Evolutionary conservation across 1,284 basidiomycete genomes (phyloP).

Genomic region (Hemileia vastatrix): DNA sequence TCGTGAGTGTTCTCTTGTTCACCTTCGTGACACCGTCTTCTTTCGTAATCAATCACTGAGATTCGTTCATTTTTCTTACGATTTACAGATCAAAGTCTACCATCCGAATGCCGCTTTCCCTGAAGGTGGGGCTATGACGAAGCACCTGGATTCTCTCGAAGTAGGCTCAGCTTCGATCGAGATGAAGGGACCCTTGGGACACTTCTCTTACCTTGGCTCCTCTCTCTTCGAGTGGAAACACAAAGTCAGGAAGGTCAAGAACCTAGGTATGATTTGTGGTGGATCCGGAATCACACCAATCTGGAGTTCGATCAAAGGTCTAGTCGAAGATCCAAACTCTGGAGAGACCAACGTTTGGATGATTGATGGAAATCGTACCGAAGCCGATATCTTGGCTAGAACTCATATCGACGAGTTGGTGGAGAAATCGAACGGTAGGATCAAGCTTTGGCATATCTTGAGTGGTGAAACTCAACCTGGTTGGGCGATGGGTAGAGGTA

Average conservation of each 20-base stretch:
- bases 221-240: constrained; percentile 48
- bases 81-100: constrained; percentile 56
- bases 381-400: constrained; percentile 51
- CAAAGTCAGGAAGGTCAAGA: constrained; percentile 44
- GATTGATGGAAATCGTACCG: constrained; percentile 52
- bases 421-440: constrained; percentile 41
- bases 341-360: constrained; percentile 50
- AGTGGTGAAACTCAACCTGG: constrained; percentile 38
- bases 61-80: background rate
- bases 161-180: constrained; percentile 54
- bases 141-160: constrained; percentile 50
- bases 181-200: constrained; percentile 58
- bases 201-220: constrained; percentile 53
- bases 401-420: constrained; percentile 51
- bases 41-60: background rate
- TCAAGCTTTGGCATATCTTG: constrained; percentile 52
- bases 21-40: background rate
- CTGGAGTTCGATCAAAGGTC: constrained; percentile 51
- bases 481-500: constrained; percentile 50
- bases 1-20: constrained; percentile 12
- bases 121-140: constrained; percentile 55
- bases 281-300: constrained; percentile 59
- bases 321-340: constrained; percentile 49
- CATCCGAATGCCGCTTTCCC: constrained; percentile 48
- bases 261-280: constrained; percentile 56